phyloP scores from a whole-genome alignment of 805 yeast genomes.

The Deakozyma indianensis region DNA sequence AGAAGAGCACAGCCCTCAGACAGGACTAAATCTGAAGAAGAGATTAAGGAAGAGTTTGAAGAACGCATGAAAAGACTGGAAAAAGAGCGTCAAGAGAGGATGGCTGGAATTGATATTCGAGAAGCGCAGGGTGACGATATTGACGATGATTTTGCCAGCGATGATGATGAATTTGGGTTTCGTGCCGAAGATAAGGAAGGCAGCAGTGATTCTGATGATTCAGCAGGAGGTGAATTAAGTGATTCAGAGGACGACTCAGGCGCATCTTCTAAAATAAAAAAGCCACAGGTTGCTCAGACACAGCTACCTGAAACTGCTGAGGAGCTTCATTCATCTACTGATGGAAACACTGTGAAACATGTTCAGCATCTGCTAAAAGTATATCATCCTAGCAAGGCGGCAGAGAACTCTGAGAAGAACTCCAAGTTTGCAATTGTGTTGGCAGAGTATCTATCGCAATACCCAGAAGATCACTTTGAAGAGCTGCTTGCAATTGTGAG shows the following conservation, averaged over 20 bases:
- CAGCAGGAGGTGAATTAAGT: too few species aligned
- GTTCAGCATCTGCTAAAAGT: conserved; percentile 42
- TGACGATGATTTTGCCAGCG: conserved; percentile 3
- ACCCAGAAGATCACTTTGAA: conserved; percentile 20
- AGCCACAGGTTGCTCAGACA: too few species aligned
- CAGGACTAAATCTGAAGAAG: conserved; percentile 29
- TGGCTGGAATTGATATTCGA: conserved; percentile 18
- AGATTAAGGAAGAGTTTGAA: conserved; percentile 22
- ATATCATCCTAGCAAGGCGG: conserved; percentile 64
- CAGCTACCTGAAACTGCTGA: not conserved
- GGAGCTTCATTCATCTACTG: conserved; percentile 4
- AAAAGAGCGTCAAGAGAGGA: conserved; percentile 22
- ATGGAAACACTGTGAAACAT: conserved; percentile 3
- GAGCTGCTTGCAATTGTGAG: conserved; percentile 25
- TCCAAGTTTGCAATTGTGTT: conserved; percentile 49
- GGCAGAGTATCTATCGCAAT: conserved; percentile 34
- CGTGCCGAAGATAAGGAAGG: not conserved
- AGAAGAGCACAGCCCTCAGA: conserved; percentile 27
- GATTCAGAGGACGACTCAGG: too few species aligned
- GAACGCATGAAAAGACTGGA: conserved; percentile 20
- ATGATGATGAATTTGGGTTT: conserved; percentile 2
- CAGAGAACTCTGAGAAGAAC: conserved; percentile 67
- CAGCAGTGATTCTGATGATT: not conserved
- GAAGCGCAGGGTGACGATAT: conserved; percentile 17
- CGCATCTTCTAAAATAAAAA: too few species aligned